These are phyloP conservation scores for Viridothelium virens DNA, from an alignment of 495 filamentous ascomycete species.

Conservation along the genomic window DNA sequence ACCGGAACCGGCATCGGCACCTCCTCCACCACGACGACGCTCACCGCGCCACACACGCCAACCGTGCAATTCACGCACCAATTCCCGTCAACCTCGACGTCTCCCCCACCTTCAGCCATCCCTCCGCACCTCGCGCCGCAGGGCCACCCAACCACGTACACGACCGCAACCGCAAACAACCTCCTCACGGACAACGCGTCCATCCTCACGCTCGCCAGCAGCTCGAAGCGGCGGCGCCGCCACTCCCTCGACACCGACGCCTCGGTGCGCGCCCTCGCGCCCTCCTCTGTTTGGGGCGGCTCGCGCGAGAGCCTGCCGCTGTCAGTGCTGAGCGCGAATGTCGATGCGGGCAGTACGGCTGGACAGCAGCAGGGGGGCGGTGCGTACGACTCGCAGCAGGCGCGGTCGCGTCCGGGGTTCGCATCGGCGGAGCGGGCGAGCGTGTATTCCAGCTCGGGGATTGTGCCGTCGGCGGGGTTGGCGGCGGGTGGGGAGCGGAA, in stretches of 20 bases:
- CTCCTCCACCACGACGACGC: no score
- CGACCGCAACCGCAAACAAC: conserved; percentile 82
- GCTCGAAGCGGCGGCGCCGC: conserved; percentile 78
- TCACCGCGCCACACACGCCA: conserved; percentile 31
- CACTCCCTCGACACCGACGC: conserved; percentile 94
- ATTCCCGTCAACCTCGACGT: conserved; percentile 57
- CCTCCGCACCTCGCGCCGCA: conserved; percentile 65
- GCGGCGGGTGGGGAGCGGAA: conserved; percentile 64
- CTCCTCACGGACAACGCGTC: conserved; percentile 90
- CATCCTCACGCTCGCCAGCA: conserved; percentile 92
- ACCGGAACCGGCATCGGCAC: no score
- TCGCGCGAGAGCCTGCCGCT: conserved; percentile 81
- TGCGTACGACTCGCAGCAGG: conserved; percentile 43
- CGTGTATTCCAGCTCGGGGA: conserved; percentile 70
- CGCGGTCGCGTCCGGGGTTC: conserved; percentile 43
- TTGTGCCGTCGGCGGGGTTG: conserved; percentile 49
- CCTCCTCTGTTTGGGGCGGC: conserved; percentile 85
- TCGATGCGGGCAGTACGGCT: conserved; percentile 39
- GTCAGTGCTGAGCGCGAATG: conserved; percentile 74
- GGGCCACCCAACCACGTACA: conserved; percentile 72
- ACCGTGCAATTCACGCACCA: conserved; percentile 74
- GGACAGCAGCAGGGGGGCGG: conserved; percentile 15
- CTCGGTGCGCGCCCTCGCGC: conserved; percentile 83
- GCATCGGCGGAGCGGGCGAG: conserved; percentile 71
- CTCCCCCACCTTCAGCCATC: conserved; percentile 65